Percentiles rank a stretch among this genome's conserved stretches.
phyloP scores from a whole-genome alignment of 257 asterid species.

The Coffea eugenioides region DNA sequence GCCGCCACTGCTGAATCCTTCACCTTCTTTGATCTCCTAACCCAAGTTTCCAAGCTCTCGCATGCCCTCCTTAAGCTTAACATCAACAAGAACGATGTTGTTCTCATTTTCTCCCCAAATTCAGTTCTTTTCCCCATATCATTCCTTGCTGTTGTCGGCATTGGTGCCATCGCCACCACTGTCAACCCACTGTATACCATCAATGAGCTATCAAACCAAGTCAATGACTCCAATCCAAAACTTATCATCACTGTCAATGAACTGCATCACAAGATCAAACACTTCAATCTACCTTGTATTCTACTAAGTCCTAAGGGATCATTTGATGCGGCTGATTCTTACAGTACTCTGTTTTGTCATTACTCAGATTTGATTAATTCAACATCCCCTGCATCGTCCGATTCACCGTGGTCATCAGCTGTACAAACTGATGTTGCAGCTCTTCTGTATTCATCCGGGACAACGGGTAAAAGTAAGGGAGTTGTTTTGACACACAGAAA shows the following conservation, averaged over 20 bases:
- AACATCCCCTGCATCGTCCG: background rate
- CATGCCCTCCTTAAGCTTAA: constrained; percentile 23
- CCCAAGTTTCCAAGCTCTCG: constrained; percentile 23
- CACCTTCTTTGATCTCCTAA: constrained; percentile 26
- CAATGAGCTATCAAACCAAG: constrained; percentile 31
- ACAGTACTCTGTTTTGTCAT: background rate
- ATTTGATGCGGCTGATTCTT: background rate
- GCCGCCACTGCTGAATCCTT: constrained; percentile 20
- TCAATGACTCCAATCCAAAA: constrained; percentile 25
- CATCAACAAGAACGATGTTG: constrained; percentile 30
- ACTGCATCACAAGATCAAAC: constrained; percentile 29
- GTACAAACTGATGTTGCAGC: constrained; percentile 33
- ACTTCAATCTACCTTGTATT: constrained; percentile 28
- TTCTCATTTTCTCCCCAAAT: constrained; percentile 35
- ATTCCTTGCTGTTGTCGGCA: constrained; percentile 27
- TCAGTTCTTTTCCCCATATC: constrained; percentile 32
- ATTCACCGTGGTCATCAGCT: background rate
- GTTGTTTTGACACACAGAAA: constrained; percentile 36
- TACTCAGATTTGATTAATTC: constrained; percentile 16
- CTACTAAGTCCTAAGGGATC: constrained; percentile 14
- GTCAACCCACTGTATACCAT: constrained; percentile 30
- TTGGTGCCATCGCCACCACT: constrained; percentile 35
- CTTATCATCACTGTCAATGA: constrained; percentile 35
- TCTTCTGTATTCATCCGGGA: constrained; percentile 39
- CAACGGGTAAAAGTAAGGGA: constrained; percentile 37